Percentiles rank a stretch among this genome's conserved stretches.
phyloP scores from a whole-genome alignment of 257 asterid species.

The Solanum chilense region DNA sequence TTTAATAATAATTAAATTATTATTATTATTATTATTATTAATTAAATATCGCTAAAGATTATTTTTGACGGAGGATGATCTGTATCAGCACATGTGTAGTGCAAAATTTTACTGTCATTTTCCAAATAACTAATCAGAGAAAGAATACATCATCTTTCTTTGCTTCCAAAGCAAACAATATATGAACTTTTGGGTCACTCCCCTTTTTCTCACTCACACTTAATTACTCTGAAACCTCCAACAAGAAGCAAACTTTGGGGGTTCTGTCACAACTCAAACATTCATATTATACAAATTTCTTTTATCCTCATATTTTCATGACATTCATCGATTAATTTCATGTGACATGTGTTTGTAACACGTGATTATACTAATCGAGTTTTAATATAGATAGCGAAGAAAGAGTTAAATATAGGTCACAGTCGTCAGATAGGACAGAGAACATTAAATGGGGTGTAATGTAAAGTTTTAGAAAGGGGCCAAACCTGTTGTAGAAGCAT shows the following conservation, averaged over 20 bases:
- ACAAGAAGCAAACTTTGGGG: neutral
- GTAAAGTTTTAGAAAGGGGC: neutral
- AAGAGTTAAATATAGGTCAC: neutral
- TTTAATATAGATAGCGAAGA: accelerated
- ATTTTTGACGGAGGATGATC: too few species aligned
- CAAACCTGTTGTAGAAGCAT: slow-evolving; percentile 3
- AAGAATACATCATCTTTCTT: neutral
- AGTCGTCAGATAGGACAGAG: neutral
- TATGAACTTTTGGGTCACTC: neutral
- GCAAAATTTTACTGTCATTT: neutral
- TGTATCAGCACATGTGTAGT: neutral
- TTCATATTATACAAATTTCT: neutral
- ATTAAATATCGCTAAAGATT: too few species aligned
- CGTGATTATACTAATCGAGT: accelerated
- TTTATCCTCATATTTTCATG: neutral
- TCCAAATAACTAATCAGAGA: neutral
- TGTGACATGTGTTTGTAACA: neutral
- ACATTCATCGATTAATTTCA: too few species aligned
- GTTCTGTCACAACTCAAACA: neutral
- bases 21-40: too few species aligned
- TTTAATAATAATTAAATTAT: too few species aligned
- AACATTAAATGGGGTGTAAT: neutral
- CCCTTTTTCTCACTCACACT: neutral
- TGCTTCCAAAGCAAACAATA: neutral
- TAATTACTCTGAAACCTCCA: neutral